Evolutionary conservation across 306 rosid species (phyloP).

Genomic region (Begonia loranthoides): DNA sequence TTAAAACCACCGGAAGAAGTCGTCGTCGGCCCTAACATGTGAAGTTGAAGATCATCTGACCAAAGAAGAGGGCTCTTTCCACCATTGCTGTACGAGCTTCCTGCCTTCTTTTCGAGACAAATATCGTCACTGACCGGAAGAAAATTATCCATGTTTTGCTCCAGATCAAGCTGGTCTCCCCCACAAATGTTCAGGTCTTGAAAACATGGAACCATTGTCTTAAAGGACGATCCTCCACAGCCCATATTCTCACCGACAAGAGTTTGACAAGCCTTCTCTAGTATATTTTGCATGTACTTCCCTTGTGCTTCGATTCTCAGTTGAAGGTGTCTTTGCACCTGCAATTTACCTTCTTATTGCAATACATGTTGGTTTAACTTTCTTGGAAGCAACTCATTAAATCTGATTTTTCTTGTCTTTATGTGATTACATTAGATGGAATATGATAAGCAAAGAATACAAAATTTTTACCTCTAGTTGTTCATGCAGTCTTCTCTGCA

Average conservation of each 20-base stretch:
- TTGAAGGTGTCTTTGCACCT: conserved; percentile 93
- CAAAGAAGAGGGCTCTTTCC: conserved; percentile 86
- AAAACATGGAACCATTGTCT: conserved; percentile 36
- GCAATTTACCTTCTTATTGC: conserved; percentile 10
- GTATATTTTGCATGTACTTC: conserved; percentile 94
- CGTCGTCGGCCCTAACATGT: conserved; percentile 2
- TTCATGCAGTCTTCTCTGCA: conserved; percentile 94
- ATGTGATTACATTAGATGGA: too few relatives aligned
- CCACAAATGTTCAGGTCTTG: conserved; percentile 90
- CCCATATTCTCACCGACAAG: conserved; percentile 88
- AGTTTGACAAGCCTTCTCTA: conserved; percentile 96
- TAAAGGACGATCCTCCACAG: conserved; percentile 21
- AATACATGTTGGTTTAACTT: too few relatives aligned
- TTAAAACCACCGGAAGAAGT: too few relatives aligned
- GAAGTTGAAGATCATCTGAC: conserved; percentile 83
- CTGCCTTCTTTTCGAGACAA: conserved; percentile 42
- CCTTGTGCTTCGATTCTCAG: conserved; percentile 97
- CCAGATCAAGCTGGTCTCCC: conserved; percentile 50
- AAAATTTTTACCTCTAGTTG: conserved; percentile 67
- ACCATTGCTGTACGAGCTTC: conserved; percentile 45
- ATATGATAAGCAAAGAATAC: too few relatives aligned
- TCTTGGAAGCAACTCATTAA: too few relatives aligned
- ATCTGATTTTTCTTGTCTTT: too few relatives aligned
- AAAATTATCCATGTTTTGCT: conserved; percentile 41
- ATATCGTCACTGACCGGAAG: conserved; percentile 24